Evolutionary conservation across 1,284 basidiomycete species (phyloP), one percentile per base, ranked within the genome.

Genomic region (Austroboletus rostrupii): DNA sequence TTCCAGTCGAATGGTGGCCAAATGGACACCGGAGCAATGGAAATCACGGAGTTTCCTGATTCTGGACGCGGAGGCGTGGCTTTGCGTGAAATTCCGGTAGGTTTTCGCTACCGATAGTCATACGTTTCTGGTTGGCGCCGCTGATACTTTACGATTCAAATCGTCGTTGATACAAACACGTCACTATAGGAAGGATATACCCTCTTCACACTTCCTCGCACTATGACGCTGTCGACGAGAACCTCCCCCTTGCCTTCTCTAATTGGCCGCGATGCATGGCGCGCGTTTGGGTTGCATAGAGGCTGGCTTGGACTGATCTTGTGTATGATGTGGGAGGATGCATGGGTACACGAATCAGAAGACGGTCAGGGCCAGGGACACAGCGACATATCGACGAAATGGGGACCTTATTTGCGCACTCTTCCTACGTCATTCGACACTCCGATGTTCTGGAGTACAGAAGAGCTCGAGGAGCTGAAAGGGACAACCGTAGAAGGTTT

Each of bases 291-390:
- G 20, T 67, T 94, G 49, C 75, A 85, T 46, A 72, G 78, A 47
- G 90, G 92, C 1, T 98, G 95, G 95, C 73, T 80, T 2, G 88
- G 89, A 1, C 73, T 98, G 37, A 97, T 98, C 52, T 73, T 97
- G 20, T 90, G 87, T 56, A 89, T 98, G 85, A 92, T 98, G 89
- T 97, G 90, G 87, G 96, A 97, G 68, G 80, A 81, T 45, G 77
- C 83, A 11, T 66, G 63, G 58, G 47, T 55, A 14, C 43, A 66
- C n/a, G 60, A 65, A 48, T 42, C 12, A 5, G 45, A 53, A 38
- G 7, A 5, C 5, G 19, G 20, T 21, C 47, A 23, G 1, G 3
- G 72, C 26, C 49, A 31, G 0, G 3, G 72, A 71, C 50, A 81
- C 80, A 0, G 72, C 71, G 48, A 81, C 80, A 0, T 61, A 29